A percentile compares a stretch with the other conserved stretches of the same genome.
Evolutionary conservation across 139 green algal species (phyloP).

Genomic region (Chlamydomonas applanata): DNA sequence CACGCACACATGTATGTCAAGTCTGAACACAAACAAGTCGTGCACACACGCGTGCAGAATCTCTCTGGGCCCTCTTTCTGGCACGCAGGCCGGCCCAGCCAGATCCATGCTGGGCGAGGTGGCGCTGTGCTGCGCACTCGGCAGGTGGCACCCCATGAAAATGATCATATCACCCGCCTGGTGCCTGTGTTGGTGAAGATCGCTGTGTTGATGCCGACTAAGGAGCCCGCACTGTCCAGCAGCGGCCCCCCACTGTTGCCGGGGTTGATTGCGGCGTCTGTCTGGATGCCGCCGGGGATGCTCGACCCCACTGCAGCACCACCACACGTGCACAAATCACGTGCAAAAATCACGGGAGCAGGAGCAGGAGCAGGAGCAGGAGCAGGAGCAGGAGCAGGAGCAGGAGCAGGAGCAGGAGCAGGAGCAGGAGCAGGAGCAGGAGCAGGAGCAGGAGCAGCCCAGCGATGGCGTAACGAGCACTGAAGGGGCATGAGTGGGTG

Average conservation of each 20-base stretch:
- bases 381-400: constrained; percentile 10
- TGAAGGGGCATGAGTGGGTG: too few species aligned
- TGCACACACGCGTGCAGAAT: too few species aligned
- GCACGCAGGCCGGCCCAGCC: too few species aligned
- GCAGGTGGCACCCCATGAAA: too few species aligned
- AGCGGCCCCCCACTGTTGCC: constrained; percentile 66
- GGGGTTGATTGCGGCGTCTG: constrained; percentile 57
- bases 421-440: constrained; percentile 8
- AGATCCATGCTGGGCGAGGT: too few species aligned
- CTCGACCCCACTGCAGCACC: constrained; percentile 35
- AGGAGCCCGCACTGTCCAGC: constrained; percentile 58
- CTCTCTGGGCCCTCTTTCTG: too few species aligned
- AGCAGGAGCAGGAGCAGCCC: constrained; percentile 18
- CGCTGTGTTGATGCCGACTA: constrained; percentile 80
- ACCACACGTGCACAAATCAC: constrained; percentile 67
- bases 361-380: constrained; percentile 1
- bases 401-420: constrained; percentile 10
- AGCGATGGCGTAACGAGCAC: too few species aligned
- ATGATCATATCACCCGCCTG: too few species aligned
- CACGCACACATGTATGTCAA: too few species aligned
- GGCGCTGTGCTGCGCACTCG: too few species aligned
- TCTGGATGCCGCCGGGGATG: constrained; percentile 83
- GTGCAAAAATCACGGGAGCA: constrained; percentile 35
- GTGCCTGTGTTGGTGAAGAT: constrained; percentile 82
- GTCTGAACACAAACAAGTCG: too few species aligned